Percentiles rank a stretch among this genome's conserved stretches.
These are phyloP conservation scores for Leccinum ochraceum DNA, from an alignment of 768 basidiomycete genomes.

Conservation along the genomic window DNA sequence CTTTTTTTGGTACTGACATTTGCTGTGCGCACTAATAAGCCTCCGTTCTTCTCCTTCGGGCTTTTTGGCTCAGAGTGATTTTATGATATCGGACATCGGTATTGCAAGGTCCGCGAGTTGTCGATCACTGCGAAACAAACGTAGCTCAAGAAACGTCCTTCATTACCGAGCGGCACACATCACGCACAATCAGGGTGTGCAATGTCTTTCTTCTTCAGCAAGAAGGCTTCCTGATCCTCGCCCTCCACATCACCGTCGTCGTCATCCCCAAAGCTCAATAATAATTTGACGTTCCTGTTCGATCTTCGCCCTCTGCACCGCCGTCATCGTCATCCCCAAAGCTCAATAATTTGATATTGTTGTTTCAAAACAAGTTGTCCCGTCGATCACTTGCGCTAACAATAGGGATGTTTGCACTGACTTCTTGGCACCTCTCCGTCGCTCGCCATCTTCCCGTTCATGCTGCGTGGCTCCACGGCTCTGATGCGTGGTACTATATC, in stretches of 20 bases:
- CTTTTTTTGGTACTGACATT: constrained; percentile 15
- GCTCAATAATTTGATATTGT: constrained; percentile 65
- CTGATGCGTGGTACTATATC: constrained; percentile 91
- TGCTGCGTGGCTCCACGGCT: constrained; percentile 65
- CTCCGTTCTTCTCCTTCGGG: not conserved
- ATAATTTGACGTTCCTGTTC: constrained; percentile 77
- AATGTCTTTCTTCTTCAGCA: constrained; percentile 74
- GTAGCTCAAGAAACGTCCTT: not conserved
- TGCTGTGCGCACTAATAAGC: not conserved
- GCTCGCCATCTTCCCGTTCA: constrained; percentile 75
- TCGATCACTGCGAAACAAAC: constrained; percentile 25
- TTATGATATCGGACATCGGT: constrained; percentile 7
- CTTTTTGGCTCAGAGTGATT: constrained; percentile 1
- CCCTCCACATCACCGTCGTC: constrained; percentile 56
- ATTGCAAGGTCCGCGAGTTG: no score
- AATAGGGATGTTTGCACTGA: constrained; percentile 36
- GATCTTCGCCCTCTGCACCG: constrained; percentile 33
- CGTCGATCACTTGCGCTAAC: not conserved
- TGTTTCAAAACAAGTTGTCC: no score
- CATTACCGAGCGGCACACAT: not conserved
- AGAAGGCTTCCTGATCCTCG: constrained; percentile 54
- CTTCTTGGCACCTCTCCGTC: constrained; percentile 82
- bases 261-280: constrained; percentile 54
- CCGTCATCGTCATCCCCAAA: constrained; percentile 68
- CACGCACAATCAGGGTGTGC: constrained; percentile 80